These are phyloP conservation scores for Rhododendron mucronatum DNA, from an alignment of 148 eudicot genomes.

Conservation along the genomic window DNA sequence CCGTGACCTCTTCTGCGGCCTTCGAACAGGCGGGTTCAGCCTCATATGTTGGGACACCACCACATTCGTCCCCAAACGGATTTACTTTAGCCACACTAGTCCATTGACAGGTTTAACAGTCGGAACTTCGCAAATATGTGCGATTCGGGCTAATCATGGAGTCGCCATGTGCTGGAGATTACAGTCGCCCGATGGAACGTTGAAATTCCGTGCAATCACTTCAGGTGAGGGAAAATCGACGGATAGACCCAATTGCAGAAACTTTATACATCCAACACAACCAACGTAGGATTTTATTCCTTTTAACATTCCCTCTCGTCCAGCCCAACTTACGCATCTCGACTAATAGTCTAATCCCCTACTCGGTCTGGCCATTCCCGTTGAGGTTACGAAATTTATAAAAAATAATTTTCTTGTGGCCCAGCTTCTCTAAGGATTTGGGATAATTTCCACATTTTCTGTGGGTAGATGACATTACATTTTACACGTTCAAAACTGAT, in stretches of 20 bases:
- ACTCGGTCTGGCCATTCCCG: no score
- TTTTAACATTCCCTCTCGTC: neutral
- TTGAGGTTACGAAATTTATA: no score
- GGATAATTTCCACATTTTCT: neutral
- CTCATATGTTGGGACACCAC: constrained; percentile 48
- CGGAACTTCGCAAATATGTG: constrained; percentile 39
- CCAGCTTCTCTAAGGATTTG: neutral
- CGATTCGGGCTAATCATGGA: constrained; percentile 28
- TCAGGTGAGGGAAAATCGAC: constrained; percentile 25
- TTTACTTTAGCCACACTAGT: constrained; percentile 19
- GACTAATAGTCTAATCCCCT: no score
- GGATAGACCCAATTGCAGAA: neutral
- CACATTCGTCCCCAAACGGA: constrained; percentile 17
- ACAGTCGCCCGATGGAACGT: constrained; percentile 17
- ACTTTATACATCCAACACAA: neutral
- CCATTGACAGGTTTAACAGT: constrained; percentile 32
- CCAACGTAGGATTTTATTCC: neutral
- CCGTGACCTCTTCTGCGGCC: constrained; percentile 36
- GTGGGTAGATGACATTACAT: neutral
- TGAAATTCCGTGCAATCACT: constrained; percentile 27
- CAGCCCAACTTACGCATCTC: no score
- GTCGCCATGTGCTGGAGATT: constrained; percentile 36
- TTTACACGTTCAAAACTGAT: neutral
- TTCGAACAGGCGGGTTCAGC: constrained; percentile 33
- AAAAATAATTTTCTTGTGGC: no score